These are phyloP conservation scores for Hyphopichia wangnamkhiaoensis DNA, from an alignment of 1,139 yeast species.

Conservation along the genomic window DNA sequence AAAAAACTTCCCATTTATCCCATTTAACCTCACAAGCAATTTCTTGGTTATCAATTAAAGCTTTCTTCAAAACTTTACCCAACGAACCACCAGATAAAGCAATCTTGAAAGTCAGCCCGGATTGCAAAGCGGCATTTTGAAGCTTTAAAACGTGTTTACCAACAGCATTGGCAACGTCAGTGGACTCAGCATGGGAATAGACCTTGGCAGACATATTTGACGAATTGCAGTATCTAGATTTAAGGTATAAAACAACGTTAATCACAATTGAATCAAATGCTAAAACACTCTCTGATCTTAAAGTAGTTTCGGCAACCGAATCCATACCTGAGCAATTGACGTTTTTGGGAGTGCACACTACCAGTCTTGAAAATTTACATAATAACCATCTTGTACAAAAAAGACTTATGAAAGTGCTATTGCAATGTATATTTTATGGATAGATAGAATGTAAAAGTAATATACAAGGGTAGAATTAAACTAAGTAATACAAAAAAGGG, in stretches of 20 bases:
- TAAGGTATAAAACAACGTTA: no score
- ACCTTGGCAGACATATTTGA: conserved; percentile 37
- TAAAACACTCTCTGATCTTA: no score
- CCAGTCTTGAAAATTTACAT: no score
- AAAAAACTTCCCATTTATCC: conserved; percentile 69
- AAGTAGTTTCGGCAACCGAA: no score
- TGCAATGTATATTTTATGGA: no score
- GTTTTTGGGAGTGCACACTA: no score
- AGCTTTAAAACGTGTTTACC: conserved; percentile 54
- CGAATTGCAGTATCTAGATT: not conserved
- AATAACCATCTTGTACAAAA: no score
- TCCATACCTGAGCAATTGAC: no score
- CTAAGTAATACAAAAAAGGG: not conserved
- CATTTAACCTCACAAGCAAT: conserved; percentile 52
- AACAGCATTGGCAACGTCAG: conserved; percentile 58
- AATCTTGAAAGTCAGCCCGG: conserved; percentile 53
- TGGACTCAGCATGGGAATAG: conserved; percentile 54
- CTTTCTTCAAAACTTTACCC: conserved; percentile 71
- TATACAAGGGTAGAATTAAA: not conserved
- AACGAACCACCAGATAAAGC: conserved; percentile 93
- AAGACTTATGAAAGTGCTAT: no score
- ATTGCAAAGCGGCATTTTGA: conserved; percentile 54
- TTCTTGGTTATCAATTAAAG: conserved; percentile 61
- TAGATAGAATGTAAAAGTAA: not conserved
- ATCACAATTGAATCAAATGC: no score